Evolutionary conservation across 257 asterid species (phyloP), one percentile per base, ranked within the genome.

Genomic region (Phtheirospermum japonicum): DNA sequence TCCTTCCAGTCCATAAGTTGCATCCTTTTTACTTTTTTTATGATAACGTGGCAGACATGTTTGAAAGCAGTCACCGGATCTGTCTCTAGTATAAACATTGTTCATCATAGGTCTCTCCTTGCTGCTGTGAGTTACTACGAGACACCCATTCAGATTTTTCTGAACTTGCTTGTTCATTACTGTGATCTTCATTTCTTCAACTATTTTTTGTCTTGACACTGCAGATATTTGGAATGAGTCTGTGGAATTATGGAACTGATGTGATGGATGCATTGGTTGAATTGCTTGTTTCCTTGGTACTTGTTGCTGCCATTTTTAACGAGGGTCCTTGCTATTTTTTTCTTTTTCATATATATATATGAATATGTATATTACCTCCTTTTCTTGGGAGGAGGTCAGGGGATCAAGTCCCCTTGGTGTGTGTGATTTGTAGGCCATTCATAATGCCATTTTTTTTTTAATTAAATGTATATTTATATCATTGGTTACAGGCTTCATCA

Each of bases 251-350:
- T 71, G 81, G 82, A 56, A 80, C 85, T 43, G 87, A 80, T 67
- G 97, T 87, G 59, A 83, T 87, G 90, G 96, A 93, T 73, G 96
- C 92, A 7, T 67, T 89, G 82, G 68, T 77, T 53, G 95, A 76
- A 34, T 81, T 93, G 64, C 49, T 89, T 23, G 64, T 73, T 65
- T 74, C 89, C 51, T 63, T 93, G 99, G 99, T 93, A 89, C 51
- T 77, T 50, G 67, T 49, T 61, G 57, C 62, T 56, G 57, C 5
- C 10, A 9, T 66, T 56, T 64, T 45, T 26, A 32, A 39, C 17
- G 28, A 6, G 17, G 19, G 37, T 39, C 26, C 4, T 65, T 64
- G 54, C 52, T 67, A 19, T n/a, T 58, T 55, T 43, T 43, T 1
- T 43, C 14, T 12, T 4, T 17, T 16, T 17, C 1, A 18, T 48